Evolutionary conservation across 129 eudicot species (phyloP).

Genomic region (Logfia minima): DNA sequence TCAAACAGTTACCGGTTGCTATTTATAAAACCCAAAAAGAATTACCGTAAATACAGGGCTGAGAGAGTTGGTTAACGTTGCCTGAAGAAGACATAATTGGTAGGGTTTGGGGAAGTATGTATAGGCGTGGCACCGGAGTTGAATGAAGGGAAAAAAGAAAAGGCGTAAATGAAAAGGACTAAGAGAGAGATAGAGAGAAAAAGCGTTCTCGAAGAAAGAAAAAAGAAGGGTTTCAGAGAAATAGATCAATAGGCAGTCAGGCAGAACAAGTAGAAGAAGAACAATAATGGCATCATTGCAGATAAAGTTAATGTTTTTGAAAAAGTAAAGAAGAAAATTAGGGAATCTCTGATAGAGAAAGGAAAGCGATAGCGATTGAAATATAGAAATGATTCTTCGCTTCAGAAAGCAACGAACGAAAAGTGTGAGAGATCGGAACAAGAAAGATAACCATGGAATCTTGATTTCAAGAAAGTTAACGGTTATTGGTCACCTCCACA

Average conservation of each 20-base stretch:
- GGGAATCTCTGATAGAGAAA: conserved; percentile 56
- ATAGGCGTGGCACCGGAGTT: conserved; percentile 35
- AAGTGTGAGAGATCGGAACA: conserved; percentile 57
- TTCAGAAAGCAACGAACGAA: conserved; percentile 48
- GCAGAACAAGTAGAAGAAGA: not conserved
- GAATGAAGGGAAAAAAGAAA: no score
- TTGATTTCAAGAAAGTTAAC: conserved; percentile 34
- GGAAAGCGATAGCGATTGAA: conserved; percentile 33
- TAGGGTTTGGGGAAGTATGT: conserved; percentile 40
- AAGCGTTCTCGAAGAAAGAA: conserved; percentile 24
- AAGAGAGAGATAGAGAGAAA: conserved; percentile 26
- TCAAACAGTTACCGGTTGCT: conserved; percentile 23
- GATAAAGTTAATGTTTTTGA: conserved; percentile 52
- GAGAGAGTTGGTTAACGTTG: conserved; percentile 56
- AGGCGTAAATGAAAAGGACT: conserved; percentile 65
- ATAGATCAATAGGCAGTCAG: conserved; percentile 3
- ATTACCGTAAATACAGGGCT: conserved; percentile 69
- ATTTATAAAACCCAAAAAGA: not conserved
- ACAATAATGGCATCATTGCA: conserved; percentile 67
- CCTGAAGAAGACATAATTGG: conserved; percentile 67
- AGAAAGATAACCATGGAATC: conserved; percentile 40
- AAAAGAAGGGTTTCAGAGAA: conserved; percentile 35
- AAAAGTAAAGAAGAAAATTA: conserved; percentile 30
- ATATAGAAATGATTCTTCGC: conserved; percentile 63
- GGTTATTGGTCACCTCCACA: conserved; percentile 49